phyloP scores from a whole-genome alignment of 2,329 filamentous ascomycete species.

The Pseudomassariella vexata region DNA sequence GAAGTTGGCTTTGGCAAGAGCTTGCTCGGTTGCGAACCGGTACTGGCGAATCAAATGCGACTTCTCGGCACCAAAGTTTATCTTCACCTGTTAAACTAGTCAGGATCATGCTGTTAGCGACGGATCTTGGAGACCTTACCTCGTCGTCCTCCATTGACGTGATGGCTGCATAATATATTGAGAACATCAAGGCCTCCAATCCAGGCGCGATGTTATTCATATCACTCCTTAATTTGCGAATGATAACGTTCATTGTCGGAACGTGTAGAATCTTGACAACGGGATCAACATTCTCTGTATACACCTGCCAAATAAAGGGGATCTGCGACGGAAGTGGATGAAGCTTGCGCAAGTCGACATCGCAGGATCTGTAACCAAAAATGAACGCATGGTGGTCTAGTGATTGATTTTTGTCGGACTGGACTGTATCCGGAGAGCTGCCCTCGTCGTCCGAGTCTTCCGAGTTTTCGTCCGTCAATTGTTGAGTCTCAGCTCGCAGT shows the following conservation, averaged over 20 bases:
- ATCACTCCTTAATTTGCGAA: conserved; percentile 56
- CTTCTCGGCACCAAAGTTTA: conserved; percentile 45
- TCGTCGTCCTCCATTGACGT: conserved; percentile 56
- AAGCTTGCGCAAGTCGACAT: conserved; percentile 57
- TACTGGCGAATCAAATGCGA: conserved; percentile 37
- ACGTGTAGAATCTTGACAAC: conserved; percentile 67
- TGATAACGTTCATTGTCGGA: conserved; percentile 56
- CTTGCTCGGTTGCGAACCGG: conserved; percentile 51
- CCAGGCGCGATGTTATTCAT: conserved; percentile 50
- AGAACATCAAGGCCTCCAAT: conserved; percentile 59
- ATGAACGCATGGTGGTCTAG: conserved; percentile 66
- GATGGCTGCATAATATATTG: conserved; percentile 54
- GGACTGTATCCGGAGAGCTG: conserved; percentile 38
- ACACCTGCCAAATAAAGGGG: conserved; percentile 63
- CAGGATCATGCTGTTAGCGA: conserved; percentile 8
- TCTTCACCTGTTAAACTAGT: conserved; percentile 35
- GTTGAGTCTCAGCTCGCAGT: conserved; percentile 43
- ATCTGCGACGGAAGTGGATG: conserved; percentile 64
- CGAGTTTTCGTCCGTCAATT: conserved; percentile 45
- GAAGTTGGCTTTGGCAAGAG: conserved; percentile 56
- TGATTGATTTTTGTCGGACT: conserved; percentile 22
- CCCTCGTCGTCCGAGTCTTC: conserved; percentile 57
- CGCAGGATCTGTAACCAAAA: conserved; percentile 66
- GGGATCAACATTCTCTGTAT: conserved; percentile 68
- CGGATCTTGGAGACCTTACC: conserved; percentile 27